Evolutionary conservation across 305 asterid species (phyloP).

Genomic region (Stenogyne calaminthoides): DNA sequence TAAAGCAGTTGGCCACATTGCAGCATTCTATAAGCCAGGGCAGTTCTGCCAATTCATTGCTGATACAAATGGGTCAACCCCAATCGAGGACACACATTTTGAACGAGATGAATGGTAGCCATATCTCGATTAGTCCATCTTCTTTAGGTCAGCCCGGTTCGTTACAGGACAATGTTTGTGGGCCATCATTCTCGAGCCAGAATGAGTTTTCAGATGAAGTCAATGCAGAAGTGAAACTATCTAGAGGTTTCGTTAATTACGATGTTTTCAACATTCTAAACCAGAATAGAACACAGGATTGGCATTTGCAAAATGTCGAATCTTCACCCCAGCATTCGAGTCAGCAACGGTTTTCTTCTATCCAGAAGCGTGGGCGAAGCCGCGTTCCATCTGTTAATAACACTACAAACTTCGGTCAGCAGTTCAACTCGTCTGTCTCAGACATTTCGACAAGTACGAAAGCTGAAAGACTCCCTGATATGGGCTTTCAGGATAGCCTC

Average conservation of each 20-base stretch:
- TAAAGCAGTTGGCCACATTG: conserved; percentile 66
- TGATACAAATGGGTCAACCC: conserved; percentile 50
- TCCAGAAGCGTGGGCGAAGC: conserved; percentile 33
- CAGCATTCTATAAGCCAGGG: conserved; percentile 54
- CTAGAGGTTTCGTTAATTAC: conserved; percentile 46
- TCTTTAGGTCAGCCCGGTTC: conserved; percentile 44
- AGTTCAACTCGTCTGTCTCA: conserved; percentile 30
- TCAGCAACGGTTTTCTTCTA: conserved; percentile 48
- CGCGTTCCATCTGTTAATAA: too few species aligned
- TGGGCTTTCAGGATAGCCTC: conserved; percentile 43
- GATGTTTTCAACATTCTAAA: conserved; percentile 46
- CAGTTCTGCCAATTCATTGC: conserved; percentile 27
- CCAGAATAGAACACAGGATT: conserved; percentile 50
- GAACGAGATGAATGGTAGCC: conserved; percentile 26
- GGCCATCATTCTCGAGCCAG: not conserved
- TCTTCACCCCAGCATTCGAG: conserved; percentile 39
- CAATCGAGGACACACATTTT: conserved; percentile 43
- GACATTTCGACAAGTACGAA: conserved; percentile 43
- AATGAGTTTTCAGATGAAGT: conserved; percentile 33
- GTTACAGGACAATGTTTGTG: conserved; percentile 37
- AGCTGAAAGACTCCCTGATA: conserved; percentile 46
- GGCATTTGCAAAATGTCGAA: conserved; percentile 58
- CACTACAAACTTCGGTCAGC: conserved; percentile 19
- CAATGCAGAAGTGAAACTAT: conserved; percentile 41
- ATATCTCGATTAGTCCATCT: conserved; percentile 37